Percentiles rank a stretch among this genome's conserved stretches.
Evolutionary conservation across 305 asterid species (phyloP).

Genomic region (Fraxinus albicans): DNA sequence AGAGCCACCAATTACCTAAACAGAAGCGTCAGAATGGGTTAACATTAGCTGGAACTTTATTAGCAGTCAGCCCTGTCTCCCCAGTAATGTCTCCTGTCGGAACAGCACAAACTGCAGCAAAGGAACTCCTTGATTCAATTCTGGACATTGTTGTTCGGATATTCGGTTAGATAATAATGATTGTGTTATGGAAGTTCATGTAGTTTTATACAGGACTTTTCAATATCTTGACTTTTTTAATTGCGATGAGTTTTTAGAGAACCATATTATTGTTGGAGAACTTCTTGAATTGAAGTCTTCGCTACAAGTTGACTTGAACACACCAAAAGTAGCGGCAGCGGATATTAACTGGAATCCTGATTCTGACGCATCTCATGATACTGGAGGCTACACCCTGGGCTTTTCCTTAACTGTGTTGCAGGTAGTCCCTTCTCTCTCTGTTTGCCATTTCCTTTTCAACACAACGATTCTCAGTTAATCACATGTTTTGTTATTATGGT

Average conservation of each 20-base stretch:
- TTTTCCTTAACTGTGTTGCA: conserved; percentile 92
- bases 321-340: conserved; percentile 72
- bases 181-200: conserved; percentile 17
- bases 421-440: conserved; percentile 43
- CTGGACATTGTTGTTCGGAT: conserved; percentile 78
- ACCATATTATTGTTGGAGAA: conserved; percentile 98
- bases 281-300: conserved; percentile 90
- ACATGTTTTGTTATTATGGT: conserved; percentile 19
- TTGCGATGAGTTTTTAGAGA: conserved; percentile 54
- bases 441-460: conserved; percentile 23
- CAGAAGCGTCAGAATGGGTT: conserved; percentile 77
- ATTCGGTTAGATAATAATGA: conserved; percentile 62
- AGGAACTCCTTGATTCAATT: conserved; percentile 85
- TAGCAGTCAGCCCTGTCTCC: conserved; percentile 97
- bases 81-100: conserved; percentile 93
- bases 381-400: conserved; percentile 95
- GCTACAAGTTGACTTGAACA: conserved; percentile 77
- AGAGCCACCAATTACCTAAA: conserved; percentile 62
- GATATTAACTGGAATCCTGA: conserved; percentile 84
- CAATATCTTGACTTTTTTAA: conserved; percentile 19
- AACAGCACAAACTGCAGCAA: conserved; percentile 84
- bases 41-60: conserved; percentile 59
- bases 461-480: conserved; percentile 8
- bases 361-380: conserved; percentile 72
- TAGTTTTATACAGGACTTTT: conserved; percentile 25